Conservation (phyloP, 345 rosid genomes). For the Crucihimalaya himalaica region DNA sequence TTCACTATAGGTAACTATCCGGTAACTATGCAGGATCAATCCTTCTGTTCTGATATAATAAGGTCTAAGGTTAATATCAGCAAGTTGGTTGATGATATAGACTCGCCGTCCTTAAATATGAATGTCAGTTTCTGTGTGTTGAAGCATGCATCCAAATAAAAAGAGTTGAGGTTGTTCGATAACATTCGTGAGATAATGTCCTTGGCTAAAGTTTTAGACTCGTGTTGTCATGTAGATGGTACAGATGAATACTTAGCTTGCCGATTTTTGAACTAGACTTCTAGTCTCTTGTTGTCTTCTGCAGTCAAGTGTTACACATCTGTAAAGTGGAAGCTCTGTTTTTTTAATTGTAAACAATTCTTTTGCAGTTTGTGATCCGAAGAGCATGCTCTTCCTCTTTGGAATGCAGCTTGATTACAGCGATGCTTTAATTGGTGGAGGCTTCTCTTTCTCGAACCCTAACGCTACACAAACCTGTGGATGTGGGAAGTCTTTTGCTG, state of each 20-base stretch:
- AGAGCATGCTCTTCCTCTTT: conserved; percentile 89
- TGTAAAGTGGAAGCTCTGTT: neutral
- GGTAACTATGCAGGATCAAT: neutral
- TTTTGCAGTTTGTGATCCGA: conserved; percentile 94
- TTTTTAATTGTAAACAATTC: neutral
- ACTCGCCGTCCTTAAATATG: neutral
- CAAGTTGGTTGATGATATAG: conserved; percentile 5
- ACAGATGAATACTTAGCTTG: neutral
- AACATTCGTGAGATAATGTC: neutral
- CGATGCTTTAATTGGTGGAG: conserved; percentile 93
- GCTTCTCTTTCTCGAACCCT: conserved; percentile 92
- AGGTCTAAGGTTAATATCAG: neutral
- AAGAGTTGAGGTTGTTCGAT: neutral
- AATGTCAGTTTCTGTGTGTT: neutral
- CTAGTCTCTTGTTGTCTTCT: conserved; percentile 3
- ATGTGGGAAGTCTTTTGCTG: conserved; percentile 75
- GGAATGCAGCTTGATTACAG: conserved; percentile 99
- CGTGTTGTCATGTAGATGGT: neutral
- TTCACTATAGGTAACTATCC: conserved; percentile 68
- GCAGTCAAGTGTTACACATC: neutral
- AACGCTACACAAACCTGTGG: conserved; percentile 91
- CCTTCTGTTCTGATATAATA: neutral
- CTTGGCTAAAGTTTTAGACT: neutral
- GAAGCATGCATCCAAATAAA: neutral
- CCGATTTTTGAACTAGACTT: neutral